These are phyloP conservation scores for Onygenales sp. DNA, from an alignment of 2,329 filamentous ascomycete species.

Conservation along the genomic window DNA sequence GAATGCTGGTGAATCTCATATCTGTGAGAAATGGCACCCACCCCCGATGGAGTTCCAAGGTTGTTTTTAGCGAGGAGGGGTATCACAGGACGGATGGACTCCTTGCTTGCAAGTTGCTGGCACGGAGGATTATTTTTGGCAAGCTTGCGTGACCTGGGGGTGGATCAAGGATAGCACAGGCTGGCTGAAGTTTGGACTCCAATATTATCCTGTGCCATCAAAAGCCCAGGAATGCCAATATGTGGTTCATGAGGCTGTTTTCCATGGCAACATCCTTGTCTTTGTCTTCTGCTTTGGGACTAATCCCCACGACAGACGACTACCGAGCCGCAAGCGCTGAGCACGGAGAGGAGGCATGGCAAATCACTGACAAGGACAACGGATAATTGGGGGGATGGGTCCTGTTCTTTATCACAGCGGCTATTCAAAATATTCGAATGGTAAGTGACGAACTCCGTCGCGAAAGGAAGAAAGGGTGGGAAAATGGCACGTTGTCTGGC, in stretches of 20 bases:
- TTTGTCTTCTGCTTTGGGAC: neutral
- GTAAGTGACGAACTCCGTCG: too few relatives aligned
- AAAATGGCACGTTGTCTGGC: too few relatives aligned
- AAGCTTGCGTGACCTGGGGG: neutral
- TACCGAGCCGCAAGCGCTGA: neutral
- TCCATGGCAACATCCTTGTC: conserved; percentile 3
- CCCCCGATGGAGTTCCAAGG: neutral
- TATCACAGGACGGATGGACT: neutral
- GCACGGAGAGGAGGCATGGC: neutral
- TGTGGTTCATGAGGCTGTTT: neutral
- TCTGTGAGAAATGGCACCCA: neutral
- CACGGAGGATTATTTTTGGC: neutral
- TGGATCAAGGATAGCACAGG: neutral
- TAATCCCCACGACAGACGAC: neutral
- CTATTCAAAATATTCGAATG: neutral
- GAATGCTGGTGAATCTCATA: neutral
- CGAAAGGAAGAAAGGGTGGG: too few relatives aligned
- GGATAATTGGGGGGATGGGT: neutral
- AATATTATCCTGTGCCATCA: neutral
- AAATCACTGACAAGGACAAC: neutral
- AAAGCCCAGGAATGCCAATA: neutral
- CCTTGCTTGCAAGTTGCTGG: neutral
- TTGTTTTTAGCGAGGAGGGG: too few relatives aligned
- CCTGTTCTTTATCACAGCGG: neutral
- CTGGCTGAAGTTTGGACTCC: neutral